Percentiles rank a stretch among this genome's conserved stretches.
Evolutionary conservation across 495 filamentous ascomycete species (phyloP).

Genomic region (Xylaria telfairii): DNA sequence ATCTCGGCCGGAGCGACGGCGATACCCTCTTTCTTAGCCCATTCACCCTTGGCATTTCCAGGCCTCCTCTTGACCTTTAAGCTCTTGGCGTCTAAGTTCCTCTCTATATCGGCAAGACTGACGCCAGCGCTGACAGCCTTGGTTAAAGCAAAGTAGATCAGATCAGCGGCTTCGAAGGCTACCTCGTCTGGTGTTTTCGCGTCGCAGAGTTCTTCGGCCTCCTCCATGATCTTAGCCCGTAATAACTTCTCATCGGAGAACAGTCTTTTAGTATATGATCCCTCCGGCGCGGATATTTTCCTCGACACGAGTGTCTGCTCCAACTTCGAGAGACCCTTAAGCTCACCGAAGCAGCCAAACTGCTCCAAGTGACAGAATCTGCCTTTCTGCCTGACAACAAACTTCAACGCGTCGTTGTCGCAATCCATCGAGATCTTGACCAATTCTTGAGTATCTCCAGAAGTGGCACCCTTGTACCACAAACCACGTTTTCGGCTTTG

Average conservation of each 20-base stretch:
- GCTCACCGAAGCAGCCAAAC: conserved; percentile 87
- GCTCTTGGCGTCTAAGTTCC: conserved; percentile 91
- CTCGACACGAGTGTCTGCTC: conserved; percentile 82
- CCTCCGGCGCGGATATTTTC: conserved; percentile 79
- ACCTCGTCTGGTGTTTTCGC: conserved; percentile 82
- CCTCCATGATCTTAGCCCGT: conserved; percentile 96
- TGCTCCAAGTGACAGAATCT: conserved; percentile 95
- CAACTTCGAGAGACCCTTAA: conserved; percentile 79
- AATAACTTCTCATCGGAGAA: conserved; percentile 91
- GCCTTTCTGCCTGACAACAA: conserved; percentile 87
- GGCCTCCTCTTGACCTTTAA: conserved; percentile 89
- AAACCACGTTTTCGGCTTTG: conserved; percentile 92
- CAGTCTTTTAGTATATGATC: conserved; percentile 90
- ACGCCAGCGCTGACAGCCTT: conserved; percentile 86
- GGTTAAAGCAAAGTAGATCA: conserved; percentile 94
- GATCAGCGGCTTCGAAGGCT: conserved; percentile 91
- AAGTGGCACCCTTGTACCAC: conserved; percentile 96
- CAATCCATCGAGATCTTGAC: conserved; percentile 86
- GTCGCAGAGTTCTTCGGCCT: conserved; percentile 91
- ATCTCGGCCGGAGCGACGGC: conserved; percentile 44
- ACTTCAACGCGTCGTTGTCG: conserved; percentile 89
- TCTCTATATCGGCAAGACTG: conserved; percentile 83
- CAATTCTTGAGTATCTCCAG: conserved; percentile 90
- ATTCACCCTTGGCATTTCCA: conserved; percentile 91
- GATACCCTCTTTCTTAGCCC: conserved; percentile 82